Conservation (phyloP, 495 filamentous ascomycete species). For the Lasiosphaeria hispida region DNA sequence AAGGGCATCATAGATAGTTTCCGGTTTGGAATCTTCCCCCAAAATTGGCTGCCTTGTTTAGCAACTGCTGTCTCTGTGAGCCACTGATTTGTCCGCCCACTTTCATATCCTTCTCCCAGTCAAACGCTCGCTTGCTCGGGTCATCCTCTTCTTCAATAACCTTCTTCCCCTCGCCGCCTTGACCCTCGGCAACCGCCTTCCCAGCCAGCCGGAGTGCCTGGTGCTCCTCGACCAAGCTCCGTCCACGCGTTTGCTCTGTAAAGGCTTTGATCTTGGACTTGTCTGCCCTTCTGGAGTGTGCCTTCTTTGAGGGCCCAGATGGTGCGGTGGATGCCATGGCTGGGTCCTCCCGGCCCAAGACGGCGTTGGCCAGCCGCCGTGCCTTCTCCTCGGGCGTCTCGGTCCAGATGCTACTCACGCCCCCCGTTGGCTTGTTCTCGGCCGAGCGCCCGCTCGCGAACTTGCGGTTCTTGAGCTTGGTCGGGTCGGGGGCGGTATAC, state of each 20-base stretch:
- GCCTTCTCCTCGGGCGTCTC: constrained; percentile 89
- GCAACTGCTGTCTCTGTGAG: constrained; percentile 71
- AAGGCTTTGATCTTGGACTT: constrained; percentile 33
- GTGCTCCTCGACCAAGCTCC: constrained; percentile 64
- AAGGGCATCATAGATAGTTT: constrained; percentile 58
- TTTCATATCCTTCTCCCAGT: constrained; percentile 92
- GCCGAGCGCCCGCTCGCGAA: constrained; percentile 52
- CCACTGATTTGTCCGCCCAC: constrained; percentile 69
- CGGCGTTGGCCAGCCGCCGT: constrained; percentile 73
- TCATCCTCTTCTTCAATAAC: constrained; percentile 80
- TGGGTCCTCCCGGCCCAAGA: constrained; percentile 66
- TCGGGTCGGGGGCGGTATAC: constrained; percentile 71
- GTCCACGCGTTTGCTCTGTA: constrained; percentile 54
- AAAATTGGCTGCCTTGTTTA: constrained; percentile 80
- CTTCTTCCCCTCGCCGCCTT: constrained; percentile 50
- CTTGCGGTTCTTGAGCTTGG: constrained; percentile 75
- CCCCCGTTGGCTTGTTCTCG: constrained; percentile 45
- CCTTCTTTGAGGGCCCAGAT: not conserved
- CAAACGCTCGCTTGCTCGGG: constrained; percentile 83
- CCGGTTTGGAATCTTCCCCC: constrained; percentile 78
- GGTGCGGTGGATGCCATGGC: not conserved
- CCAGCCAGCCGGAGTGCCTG: constrained; percentile 29
- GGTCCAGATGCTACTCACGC: constrained; percentile 72
- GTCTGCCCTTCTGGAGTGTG: constrained; percentile 42
- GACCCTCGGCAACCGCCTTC: not conserved